These are phyloP conservation scores for Pseudogymnoascus sp. DNA, from an alignment of 2,329 filamentous ascomycete genomes.

Conservation along the genomic window DNA sequence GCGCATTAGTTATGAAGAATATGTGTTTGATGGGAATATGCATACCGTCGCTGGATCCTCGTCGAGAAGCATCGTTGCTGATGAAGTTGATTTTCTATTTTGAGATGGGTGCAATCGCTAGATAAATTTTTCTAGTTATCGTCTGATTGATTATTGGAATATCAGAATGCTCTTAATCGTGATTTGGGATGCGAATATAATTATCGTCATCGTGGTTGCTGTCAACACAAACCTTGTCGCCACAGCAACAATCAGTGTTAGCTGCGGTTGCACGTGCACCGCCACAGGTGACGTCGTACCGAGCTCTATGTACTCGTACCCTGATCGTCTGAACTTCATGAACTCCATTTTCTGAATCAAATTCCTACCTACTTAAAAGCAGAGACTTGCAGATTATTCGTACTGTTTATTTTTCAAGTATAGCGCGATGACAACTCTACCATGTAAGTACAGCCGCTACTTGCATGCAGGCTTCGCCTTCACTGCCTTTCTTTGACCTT, in stretches of 20 bases:
- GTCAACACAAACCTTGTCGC: slow-evolving; percentile 4
- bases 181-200: not conserved
- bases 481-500: slow-evolving; percentile 17
- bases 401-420: not conserved
- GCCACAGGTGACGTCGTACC: slow-evolving; percentile 13
- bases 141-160: not conserved
- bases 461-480: slow-evolving; percentile 20
- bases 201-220: slow-evolving; percentile 5
- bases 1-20: slow-evolving; percentile 9
- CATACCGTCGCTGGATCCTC: slow-evolving; percentile 81
- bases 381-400: not conserved
- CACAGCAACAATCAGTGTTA: slow-evolving; percentile 10
- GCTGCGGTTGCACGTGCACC: slow-evolving; percentile 8
- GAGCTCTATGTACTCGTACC: not conserved
- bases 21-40: slow-evolving; percentile 11
- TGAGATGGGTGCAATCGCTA: not conserved
- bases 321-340: slow-evolving; percentile 2
- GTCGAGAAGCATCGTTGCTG: slow-evolving; percentile 75
- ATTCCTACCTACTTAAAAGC: not conserved
- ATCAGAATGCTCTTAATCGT: not conserved
- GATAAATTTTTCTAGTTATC: not conserved
- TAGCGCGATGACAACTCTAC: slow-evolving; percentile 15
- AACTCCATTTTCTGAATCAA: slow-evolving; percentile 4
- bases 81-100: not conserved
- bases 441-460: slow-evolving; percentile 29